These are phyloP conservation scores for Myrica gale DNA, from an alignment of 306 rosid species.

Conservation along the genomic window DNA sequence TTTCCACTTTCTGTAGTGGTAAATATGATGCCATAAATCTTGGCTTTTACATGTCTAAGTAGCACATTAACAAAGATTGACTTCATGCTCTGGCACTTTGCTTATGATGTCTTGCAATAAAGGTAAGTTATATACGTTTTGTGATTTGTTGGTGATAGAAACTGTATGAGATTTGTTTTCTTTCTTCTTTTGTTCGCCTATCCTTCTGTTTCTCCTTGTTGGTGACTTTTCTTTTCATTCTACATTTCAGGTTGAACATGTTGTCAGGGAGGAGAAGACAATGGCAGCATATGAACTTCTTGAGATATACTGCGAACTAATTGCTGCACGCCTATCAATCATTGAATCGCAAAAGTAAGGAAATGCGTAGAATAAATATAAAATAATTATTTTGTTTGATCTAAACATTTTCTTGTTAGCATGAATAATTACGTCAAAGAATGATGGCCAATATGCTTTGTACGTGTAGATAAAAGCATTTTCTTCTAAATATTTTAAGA, in stretches of 20 bases:
- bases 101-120: neutral
- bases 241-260: conserved; percentile 83
- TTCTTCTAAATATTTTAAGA: neutral
- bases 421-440: neutral
- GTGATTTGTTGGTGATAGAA: neutral
- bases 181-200: too few relatives aligned
- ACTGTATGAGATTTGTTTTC: too few relatives aligned
- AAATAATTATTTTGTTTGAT: neutral
- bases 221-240: conserved; percentile 14
- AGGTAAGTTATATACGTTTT: neutral
- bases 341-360: conserved; percentile 93
- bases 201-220: neutral
- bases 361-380: neutral
- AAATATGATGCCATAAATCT: too few relatives aligned
- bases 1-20: too few relatives aligned
- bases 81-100: neutral
- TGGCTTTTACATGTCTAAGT: too few relatives aligned
- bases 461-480: neutral
- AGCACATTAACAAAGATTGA: neutral
- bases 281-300: conserved; percentile 83
- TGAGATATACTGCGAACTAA: conserved; percentile 87
- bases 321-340: conserved; percentile 77
- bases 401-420: conserved; percentile 8
- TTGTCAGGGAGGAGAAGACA: conserved; percentile 86
- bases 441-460: neutral